phyloP scores from a whole-genome alignment of 2,329 filamentous ascomycete genomes.

The Cryphonectria parasitica region DNA sequence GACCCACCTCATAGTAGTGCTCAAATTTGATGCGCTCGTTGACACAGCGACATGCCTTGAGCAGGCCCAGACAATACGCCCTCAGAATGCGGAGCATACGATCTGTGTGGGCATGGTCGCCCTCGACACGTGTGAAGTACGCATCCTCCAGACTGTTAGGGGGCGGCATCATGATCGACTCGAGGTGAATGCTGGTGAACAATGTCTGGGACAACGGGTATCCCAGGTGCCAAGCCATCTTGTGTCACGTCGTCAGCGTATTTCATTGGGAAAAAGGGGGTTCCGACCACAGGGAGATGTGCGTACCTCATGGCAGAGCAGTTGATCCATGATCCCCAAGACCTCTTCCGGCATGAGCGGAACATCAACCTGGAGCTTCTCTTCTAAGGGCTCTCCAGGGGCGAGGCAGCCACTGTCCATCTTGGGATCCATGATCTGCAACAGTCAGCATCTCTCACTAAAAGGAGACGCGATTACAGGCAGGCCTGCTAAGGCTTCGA shows the following conservation, averaged over 20 bases:
- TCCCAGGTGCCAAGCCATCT: slow-evolving; percentile 98
- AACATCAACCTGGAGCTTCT: slow-evolving; percentile 75
- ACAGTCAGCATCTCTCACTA: slow-evolving; percentile 10
- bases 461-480: not conserved
- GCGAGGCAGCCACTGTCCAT: slow-evolving; percentile 93
- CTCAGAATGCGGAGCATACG: slow-evolving; percentile 69
- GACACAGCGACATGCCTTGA: slow-evolving; percentile 82
- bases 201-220: slow-evolving; percentile 93
- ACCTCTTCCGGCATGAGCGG: slow-evolving; percentile 76
- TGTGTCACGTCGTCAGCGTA: slow-evolving; percentile 23
- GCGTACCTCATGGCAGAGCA: slow-evolving; percentile 82
- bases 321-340: slow-evolving; percentile 90
- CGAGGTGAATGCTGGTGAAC: slow-evolving; percentile 90
- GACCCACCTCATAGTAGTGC: slow-evolving; percentile 81
- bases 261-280: too few relatives aligned
- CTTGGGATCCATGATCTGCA: slow-evolving; percentile 95
- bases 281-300: not conserved
- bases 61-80: slow-evolving; percentile 81
- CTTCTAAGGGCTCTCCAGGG: slow-evolving; percentile 79
- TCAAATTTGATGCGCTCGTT: slow-evolving; percentile 78
- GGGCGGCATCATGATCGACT: slow-evolving; percentile 75
- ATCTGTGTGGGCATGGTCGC: slow-evolving; percentile 39
- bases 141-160: slow-evolving; percentile 68
- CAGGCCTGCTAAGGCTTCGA: not conserved
- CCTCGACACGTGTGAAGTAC: slow-evolving; percentile 56